Percentiles rank a stretch among this genome's conserved stretches.
Evolutionary conservation across 202 grass and related monocot genomes (phyloP).

Genomic region (Musa balbisiana): DNA sequence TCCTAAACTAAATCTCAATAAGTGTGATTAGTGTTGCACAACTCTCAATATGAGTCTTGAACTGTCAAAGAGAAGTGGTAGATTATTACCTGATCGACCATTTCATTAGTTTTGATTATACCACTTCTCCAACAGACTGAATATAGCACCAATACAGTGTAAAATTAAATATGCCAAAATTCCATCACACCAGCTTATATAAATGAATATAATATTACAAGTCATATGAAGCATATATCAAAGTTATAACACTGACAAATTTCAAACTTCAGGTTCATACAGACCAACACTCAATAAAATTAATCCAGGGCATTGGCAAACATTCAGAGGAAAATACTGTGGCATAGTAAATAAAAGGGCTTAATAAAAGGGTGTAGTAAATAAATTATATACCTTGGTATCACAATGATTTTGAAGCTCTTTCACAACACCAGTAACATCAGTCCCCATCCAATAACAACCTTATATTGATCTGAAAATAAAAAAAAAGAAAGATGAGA

Average conservation of each 20-base stretch:
- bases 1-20: background rate
- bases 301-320: background rate
- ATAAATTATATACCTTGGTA: background rate
- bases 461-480: background rate
- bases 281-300: background rate
- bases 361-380: background rate
- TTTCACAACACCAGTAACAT: background rate
- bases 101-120: background rate
- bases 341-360: background rate
- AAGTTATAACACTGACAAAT: background rate
- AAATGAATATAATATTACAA: background rate
- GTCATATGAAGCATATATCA: background rate
- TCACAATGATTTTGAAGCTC: background rate
- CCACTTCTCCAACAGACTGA: background rate
- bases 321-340: background rate
- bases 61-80: background rate
- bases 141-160: background rate
- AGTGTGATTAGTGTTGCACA: background rate
- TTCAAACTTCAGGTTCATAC: too few relatives aligned
- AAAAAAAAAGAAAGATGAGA: background rate
- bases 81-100: background rate
- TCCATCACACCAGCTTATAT: background rate
- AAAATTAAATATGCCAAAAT: background rate
- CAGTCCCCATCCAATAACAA: background rate
- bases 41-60: background rate